A percentile compares a stretch with the other conserved stretches of the same genome.
Conservation (phyloP, 2,329 filamentous ascomycete genomes). For the Xylaria polymorpha region DNA sequence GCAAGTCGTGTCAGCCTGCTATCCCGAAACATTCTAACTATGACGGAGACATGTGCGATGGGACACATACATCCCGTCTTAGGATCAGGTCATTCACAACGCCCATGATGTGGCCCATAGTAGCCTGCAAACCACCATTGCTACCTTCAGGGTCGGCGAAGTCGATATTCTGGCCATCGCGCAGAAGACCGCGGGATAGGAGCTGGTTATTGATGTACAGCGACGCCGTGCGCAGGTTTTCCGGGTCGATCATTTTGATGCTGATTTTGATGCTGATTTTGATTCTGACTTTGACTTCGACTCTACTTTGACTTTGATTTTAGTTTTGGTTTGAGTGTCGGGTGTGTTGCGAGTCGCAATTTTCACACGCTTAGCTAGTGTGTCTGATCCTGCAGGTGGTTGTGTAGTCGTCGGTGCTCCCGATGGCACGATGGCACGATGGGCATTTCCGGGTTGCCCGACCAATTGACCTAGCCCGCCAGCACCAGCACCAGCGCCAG, state of each 20-base stretch:
- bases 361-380: background rate
- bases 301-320: too few relatives aligned
- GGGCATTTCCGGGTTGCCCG: slow-evolving; percentile 20
- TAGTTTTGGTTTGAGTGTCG: background rate
- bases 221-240: slow-evolving; percentile 74
- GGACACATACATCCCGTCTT: slow-evolving; percentile 79
- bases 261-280: slow-evolving; percentile 41
- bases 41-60: background rate
- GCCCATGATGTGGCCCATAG: slow-evolving; percentile 89
- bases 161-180: slow-evolving; percentile 80
- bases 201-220: slow-evolving; percentile 80
- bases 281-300: slow-evolving; percentile 9
- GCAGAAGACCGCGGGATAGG: slow-evolving; percentile 71
- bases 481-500: background rate
- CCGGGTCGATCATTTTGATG: slow-evolving; percentile 59
- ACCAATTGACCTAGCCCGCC: background rate
- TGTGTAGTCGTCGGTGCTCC: slow-evolving; percentile 4
- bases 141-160: slow-evolving; percentile 79
- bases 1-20: slow-evolving; percentile 9
- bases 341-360: background rate
- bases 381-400: background rate
- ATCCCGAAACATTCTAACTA: background rate
- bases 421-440: slow-evolving; percentile 18
- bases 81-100: slow-evolving; percentile 93
- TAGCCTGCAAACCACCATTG: slow-evolving; percentile 68